phyloP scores from a whole-genome alignment of 192 early-diverging fungal genomes.

The Dissophora globulifera region DNA sequence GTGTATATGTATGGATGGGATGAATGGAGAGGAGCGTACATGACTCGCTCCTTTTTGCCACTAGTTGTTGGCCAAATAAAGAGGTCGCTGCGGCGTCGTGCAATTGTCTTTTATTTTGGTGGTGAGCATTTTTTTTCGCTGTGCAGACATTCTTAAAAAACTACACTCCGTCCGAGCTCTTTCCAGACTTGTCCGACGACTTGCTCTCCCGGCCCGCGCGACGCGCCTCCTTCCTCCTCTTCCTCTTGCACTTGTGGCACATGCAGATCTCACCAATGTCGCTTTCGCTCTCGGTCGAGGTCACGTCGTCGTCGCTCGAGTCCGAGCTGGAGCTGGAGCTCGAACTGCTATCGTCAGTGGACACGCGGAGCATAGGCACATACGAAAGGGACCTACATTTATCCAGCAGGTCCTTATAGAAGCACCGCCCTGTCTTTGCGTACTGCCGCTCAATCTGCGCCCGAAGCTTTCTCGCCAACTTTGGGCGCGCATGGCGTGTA shows the following conservation, averaged over 20 bases:
- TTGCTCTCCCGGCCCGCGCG: constrained; percentile 10
- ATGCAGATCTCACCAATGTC: constrained; percentile 67
- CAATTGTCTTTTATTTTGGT: no score
- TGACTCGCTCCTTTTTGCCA: no score
- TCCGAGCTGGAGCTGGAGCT: constrained; percentile 49
- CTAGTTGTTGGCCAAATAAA: no score
- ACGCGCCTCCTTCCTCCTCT: constrained; percentile 53
- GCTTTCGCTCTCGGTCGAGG: constrained; percentile 59
- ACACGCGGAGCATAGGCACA: constrained; percentile 57
- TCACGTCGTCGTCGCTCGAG: constrained; percentile 35
- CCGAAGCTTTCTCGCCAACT: constrained; percentile 59
- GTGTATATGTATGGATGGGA: no score
- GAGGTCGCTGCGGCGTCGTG: no score
- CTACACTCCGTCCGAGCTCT: not conserved
- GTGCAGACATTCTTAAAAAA: not conserved
- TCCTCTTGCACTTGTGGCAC: constrained; percentile 69
- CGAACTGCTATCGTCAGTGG: constrained; percentile 57
- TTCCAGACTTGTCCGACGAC: not conserved
- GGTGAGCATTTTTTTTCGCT: not conserved
- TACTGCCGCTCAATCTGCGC: constrained; percentile 50
- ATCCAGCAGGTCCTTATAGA: constrained; percentile 49
- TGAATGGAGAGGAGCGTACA: no score
- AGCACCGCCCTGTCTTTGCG: constrained; percentile 46
- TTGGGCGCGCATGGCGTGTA: constrained; percentile 67
- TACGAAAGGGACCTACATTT: constrained; percentile 54